phyloP scores from a whole-genome alignment of 345 rosid genomes.

The Excoecaria cochinchinensis region DNA sequence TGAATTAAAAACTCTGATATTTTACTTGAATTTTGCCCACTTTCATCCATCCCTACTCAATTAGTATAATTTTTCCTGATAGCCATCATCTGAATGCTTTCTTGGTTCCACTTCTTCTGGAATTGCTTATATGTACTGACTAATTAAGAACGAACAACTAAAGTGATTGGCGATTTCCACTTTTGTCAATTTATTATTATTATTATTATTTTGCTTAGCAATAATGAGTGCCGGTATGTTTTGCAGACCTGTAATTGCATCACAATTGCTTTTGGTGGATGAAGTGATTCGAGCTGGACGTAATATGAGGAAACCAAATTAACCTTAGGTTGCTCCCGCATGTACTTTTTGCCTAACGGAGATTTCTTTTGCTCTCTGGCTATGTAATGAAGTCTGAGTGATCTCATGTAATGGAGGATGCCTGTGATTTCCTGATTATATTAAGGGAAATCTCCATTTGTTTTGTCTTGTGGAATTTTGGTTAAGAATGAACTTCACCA shows the following conservation, averaged over 20 bases:
- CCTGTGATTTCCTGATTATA: slow-evolving; percentile 2
- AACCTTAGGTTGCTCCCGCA: background rate
- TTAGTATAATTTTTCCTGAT: no score
- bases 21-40: background rate
- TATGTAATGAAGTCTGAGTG: background rate
- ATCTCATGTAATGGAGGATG: slow-evolving; percentile 13
- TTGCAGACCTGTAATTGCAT: slow-evolving; percentile 89
- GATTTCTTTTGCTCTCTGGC: background rate
- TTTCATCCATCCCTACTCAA: no score
- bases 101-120: background rate
- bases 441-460: slow-evolving; percentile 1
- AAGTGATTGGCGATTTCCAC: background rate
- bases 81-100: background rate
- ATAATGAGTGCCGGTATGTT: background rate
- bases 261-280: slow-evolving; percentile 91
- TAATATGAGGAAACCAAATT: slow-evolving; percentile 94
- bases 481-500: background rate
- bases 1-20: background rate
- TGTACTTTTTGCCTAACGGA: background rate
- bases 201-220: no score
- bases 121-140: background rate
- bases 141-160: background rate
- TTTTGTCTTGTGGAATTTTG: slow-evolving; percentile 13
- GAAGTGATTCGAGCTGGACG: slow-evolving; percentile 97
- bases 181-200: background rate